Conservation (phyloP, 2,329 filamentous ascomycete species). For the Beauveria australis region DNA sequence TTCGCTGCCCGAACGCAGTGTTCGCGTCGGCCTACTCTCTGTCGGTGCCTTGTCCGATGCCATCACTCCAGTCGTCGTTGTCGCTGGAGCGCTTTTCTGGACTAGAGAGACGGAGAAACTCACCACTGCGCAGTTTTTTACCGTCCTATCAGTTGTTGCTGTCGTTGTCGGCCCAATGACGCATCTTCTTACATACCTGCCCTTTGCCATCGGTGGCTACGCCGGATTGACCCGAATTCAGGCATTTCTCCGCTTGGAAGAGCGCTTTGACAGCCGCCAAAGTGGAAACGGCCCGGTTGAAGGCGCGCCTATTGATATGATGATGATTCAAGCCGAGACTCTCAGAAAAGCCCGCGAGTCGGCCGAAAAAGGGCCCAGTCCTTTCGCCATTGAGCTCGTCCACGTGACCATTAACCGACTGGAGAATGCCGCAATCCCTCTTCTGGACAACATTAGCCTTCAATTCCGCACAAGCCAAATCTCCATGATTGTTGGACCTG, state of each 20-base stretch:
- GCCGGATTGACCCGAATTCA: conserved; percentile 8
- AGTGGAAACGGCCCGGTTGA: neutral
- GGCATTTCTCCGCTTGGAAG: conserved; percentile 4
- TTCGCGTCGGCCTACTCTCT: conserved; percentile 1
- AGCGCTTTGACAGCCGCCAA: conserved; percentile 1
- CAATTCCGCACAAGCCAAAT: conserved; percentile 17
- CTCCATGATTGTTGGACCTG: conserved; percentile 19
- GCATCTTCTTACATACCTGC: conserved; percentile 2
- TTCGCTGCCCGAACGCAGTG: neutral
- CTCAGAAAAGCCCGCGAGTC: neutral
- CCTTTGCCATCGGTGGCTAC: conserved; percentile 3
- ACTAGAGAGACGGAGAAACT: neutral
- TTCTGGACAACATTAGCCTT: conserved; percentile 5
- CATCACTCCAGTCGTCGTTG: conserved; percentile 6
- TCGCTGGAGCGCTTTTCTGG: conserved; percentile 10
- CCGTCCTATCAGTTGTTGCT: conserved; percentile 1
- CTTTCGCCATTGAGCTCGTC: conserved; percentile 6
- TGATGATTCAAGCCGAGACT: conserved; percentile 1
- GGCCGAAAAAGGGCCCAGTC: conserved; percentile 6
- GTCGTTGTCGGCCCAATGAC: conserved; percentile 5
- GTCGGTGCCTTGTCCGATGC: neutral
- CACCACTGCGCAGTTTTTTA: conserved; percentile 3
- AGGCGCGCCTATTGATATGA: conserved; percentile 4
- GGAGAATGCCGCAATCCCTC: neutral
- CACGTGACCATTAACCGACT: conserved; percentile 2